Evolutionary conservation across 345 rosid species (phyloP).

Genomic region (Arabis alpina): DNA sequence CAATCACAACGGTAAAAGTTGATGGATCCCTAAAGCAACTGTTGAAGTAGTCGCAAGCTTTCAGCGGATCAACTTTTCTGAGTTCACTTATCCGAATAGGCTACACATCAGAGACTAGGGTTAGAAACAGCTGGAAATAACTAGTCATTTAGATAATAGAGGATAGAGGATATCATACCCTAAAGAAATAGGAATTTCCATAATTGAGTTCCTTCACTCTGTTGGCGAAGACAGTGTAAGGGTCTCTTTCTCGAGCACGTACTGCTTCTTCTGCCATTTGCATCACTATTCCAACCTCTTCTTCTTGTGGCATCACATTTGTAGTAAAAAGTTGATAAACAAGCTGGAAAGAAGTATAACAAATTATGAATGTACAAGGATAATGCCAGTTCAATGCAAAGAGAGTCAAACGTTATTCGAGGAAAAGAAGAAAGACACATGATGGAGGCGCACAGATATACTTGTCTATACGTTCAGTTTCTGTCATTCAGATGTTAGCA

Average conservation of each 20-base stretch:
- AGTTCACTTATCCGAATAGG: slow-evolving; percentile 77
- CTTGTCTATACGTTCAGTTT: slow-evolving; percentile 1
- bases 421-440: slow-evolving; percentile 12
- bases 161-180: slow-evolving; percentile 53
- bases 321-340: slow-evolving; percentile 86
- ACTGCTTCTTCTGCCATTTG: slow-evolving; percentile 90
- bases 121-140: slow-evolving; percentile 25
- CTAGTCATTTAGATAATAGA: slow-evolving; percentile 16
- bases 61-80: slow-evolving; percentile 73
- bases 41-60: slow-evolving; percentile 89
- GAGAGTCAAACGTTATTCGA: background rate
- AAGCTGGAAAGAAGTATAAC: slow-evolving; percentile 56
- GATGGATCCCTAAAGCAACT: slow-evolving; percentile 93
- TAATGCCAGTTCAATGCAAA: background rate
- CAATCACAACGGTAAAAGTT: slow-evolving; percentile 81
- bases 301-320: slow-evolving; percentile 76
- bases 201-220: slow-evolving; percentile 85
- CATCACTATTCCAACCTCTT: slow-evolving; percentile 88
- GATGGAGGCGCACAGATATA: background rate
- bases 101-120: slow-evolving; percentile 52
- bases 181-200: slow-evolving; percentile 89
- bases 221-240: slow-evolving; percentile 79
- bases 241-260: slow-evolving; percentile 93
- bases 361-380: no score
- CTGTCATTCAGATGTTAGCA: slow-evolving; percentile 19